Evolutionary conservation across 441 rosid genomes (phyloP).

Genomic region (Populus hybrid): DNA sequence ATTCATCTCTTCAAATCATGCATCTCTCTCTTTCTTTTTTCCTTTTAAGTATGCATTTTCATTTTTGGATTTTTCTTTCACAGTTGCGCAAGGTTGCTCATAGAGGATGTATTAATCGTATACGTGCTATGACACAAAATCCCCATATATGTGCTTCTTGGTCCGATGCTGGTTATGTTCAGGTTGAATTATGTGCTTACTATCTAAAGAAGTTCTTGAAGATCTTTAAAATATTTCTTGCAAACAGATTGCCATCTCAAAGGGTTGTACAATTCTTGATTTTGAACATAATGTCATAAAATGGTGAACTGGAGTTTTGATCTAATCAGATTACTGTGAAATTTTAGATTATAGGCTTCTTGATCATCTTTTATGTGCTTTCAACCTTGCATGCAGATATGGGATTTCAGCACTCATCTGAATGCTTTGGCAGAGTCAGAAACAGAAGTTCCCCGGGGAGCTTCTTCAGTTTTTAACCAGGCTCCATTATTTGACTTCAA

Average conservation of each 20-base stretch:
- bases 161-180: slow-evolving; percentile 90
- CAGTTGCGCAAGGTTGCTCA: slow-evolving; percentile 81
- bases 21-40: not conserved
- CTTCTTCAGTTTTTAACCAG: slow-evolving; percentile 62
- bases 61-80: slow-evolving; percentile 17
- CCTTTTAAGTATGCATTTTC: slow-evolving; percentile 1
- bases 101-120: slow-evolving; percentile 84
- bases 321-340: not conserved
- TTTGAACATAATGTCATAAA: not conserved
- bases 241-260: not conserved
- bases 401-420: slow-evolving; percentile 84
- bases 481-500: slow-evolving; percentile 66
- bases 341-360: not conserved
- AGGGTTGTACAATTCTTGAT: not conserved
- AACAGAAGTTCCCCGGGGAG: slow-evolving; percentile 46
- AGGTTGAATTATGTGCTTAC: slow-evolving; percentile 38
- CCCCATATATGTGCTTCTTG: slow-evolving; percentile 94
- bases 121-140: slow-evolving; percentile 88
- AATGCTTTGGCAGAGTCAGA: slow-evolving; percentile 73
- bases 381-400: slow-evolving; percentile 47
- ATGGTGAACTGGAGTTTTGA: not conserved
- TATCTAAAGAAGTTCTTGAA: not conserved
- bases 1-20: not conserved
- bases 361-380: not conserved
- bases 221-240: not conserved